These are phyloP conservation scores for Apophysomyces elegans DNA, from an alignment of 371 early-diverging fungal species.

Conservation along the genomic window DNA sequence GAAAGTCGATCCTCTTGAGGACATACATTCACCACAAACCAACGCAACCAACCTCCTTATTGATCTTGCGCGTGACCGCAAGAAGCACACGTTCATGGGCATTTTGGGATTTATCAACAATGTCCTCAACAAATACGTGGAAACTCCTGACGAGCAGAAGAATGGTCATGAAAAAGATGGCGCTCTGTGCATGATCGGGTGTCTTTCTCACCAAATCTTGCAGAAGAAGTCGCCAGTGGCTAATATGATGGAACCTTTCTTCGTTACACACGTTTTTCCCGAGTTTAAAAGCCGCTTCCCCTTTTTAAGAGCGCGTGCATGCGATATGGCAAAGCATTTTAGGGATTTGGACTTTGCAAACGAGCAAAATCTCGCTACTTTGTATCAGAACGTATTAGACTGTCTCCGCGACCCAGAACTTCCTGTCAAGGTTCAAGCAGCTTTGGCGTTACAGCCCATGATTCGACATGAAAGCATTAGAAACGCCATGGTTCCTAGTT, in stretches of 20 bases:
- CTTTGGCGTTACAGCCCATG: constrained; percentile 79
- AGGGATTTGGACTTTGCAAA: constrained; percentile 45
- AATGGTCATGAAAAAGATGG: constrained; percentile 87
- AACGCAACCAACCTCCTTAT: constrained; percentile 76
- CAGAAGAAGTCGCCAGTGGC: constrained; percentile 68
- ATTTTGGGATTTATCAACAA: constrained; percentile 77
- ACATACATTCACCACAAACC: constrained; percentile 69
- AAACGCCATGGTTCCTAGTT: constrained; percentile 72
- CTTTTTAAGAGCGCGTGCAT: constrained; percentile 77
- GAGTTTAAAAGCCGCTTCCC: constrained; percentile 82
- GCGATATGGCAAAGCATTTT: constrained; percentile 46
- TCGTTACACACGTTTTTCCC: constrained; percentile 83
- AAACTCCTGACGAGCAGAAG: constrained; percentile 65
- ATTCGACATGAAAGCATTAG: constrained; percentile 73
- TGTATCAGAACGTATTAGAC: constrained; percentile 67
- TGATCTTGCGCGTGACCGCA: constrained; percentile 75
- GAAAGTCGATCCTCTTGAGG: constrained; percentile 80
- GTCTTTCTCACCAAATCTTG: constrained; percentile 63
- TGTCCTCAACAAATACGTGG: constrained; percentile 60
- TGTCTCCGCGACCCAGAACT: constrained; percentile 78
- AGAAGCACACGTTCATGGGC: constrained; percentile 76
- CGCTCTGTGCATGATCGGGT: constrained; percentile 83
- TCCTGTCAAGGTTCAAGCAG: constrained; percentile 85
- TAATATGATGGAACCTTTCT: constrained; percentile 76
- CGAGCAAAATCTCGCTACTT: constrained; percentile 52